Base-by-base conservation (phyloP, 2,329 filamentous ascomycete genomes). In the Podosphaera xanthii region DNA sequence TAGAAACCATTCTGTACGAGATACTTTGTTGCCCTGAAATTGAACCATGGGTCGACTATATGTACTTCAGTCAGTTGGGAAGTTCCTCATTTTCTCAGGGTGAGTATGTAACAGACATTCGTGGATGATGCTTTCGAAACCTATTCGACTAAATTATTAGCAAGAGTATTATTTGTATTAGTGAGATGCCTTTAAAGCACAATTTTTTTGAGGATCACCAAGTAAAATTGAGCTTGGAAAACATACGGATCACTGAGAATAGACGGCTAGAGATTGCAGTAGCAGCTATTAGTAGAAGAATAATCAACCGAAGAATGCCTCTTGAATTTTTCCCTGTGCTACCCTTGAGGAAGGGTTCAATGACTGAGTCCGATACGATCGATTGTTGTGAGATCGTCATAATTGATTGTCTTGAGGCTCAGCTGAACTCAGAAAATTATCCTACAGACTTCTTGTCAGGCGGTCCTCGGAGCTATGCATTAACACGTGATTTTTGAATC, bases 81-180 rank as follows among this genome's bases (percentile, higher is more conserved):
- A 70, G 68, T 62, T 50, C 52, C 49, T 44, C 59, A 35, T 33
- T 62, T 50, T 54, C 52, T 44, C 59, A 35, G 35, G 59, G 59
- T 60, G 61, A 61, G 57, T 61, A 60, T 57, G 57, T 59, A 63
- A 84, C 89, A 73, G 71, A 96, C 92, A 98, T 78, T 98, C 92
- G 78, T 98, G 92, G 69, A 98, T 98, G 70, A 98, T 98, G 75
- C 88, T 95, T 75, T 98, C 92, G 71, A 98, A 98, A 66, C 87
- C 87, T 91, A 68, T 10, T 70, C 73, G 58, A 12, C 33, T 42
- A 49, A 53, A 30, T 58, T 56, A 55, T 68, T 63, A 68, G 64
- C 61, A 62, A 63, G 61, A 52, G 14, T 59, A 61, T 9, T 14
- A 52, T 31, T 31, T 49, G 48, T 49, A 35, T 59, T 10, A 40